Base-by-base conservation (phyloP, 2,329 filamentous ascomycete genomes). In the Trichoderma sp. region DNA sequence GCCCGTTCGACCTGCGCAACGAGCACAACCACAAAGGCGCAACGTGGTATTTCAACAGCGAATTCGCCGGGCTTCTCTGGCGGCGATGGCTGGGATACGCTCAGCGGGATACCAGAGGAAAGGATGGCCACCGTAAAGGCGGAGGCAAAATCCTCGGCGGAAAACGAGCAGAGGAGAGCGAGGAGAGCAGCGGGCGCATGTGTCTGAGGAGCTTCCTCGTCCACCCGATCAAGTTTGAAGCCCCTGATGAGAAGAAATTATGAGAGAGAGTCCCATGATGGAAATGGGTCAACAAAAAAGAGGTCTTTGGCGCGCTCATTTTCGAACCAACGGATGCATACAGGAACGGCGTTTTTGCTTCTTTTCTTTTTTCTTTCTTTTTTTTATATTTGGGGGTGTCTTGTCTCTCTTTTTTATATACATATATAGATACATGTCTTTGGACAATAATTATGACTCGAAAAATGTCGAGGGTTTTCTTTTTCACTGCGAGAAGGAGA, bases 11-110 rank as follows among this genome's bases (percentile, higher is more conserved):
- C 75, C 80, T 88, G 24, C 88, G 90, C 78, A 91, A 94, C 71
- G 94, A 97, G 84, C 93, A 95, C 83, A 95, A 95, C 83, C 95
- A 96, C 85, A 90, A 91, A 79, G 94, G 94, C 16, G 92, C 92
- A 60, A 95, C 89, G 62, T 97, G 94, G 93, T 97, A 96, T 83
- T 97, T 95, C 83, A 93, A 95, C 79, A 92, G 92, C 27, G 89
- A 92, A 67, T 97, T 97, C 80, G 91, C 93, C 1, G 89, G 92
- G 5, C 89, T 93, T n/a, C 81, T 97, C 78, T 97, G 94, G 90
- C 88, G 93, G 68, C 88, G 94, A 62, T 97, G 95, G 95, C 84
- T 97, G 63, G 89, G 89, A 0, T 91, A 89, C 78, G 84, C 88
- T 18, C 88, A 90, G 80, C 83, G 85, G 79, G 88, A 90, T 75